Base-by-base conservation (phyloP, 1,284 basidiomycete species). In the Exobasidium rhododendri region DNA sequence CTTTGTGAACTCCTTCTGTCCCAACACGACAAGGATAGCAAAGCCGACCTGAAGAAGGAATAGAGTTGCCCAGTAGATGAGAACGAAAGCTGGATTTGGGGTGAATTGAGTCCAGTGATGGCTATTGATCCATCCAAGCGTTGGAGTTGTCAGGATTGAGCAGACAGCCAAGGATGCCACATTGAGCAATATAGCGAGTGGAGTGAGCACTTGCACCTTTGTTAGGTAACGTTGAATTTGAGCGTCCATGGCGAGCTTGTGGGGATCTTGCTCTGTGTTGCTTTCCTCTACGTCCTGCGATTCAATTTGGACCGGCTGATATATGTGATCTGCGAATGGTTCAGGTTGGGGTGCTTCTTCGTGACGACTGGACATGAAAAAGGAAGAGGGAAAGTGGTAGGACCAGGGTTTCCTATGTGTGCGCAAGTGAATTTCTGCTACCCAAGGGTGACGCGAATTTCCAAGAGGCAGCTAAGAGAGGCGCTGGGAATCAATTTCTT, bases 1-100 rank as follows among this genome's bases (percentile, higher is more conserved):
- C 83, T 92, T 94, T 11, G 91, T 93, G 74, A 90, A 89, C 0
- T 85, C 83, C 62, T 87, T 89, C n/a, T 84, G 83, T 0, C 86
- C 86, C 1, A 89, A 68, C 0, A 90, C 85, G 4, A 94, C 83
- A 14, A 92, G 81, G 2, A 91, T 69, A 63, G 91, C 93, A 73
- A 92, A 91, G 0, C 89, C 91, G 56, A 93, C 83, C 78, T 89
- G 86, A 0, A 84, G 63, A 1, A 77, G 61, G 64, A 80, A 83
- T 3, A 82, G 65, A n/a, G 82, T 49, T 2, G 78, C 80, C 62
- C 90, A 84, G 79, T 91, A 94, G 6, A 86, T 74, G 0, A 85
- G 85, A 7, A 92, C 83, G 65, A 90, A 83, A 1, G 81, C 80
- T 0, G 85, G 83, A 30, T 85, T 83, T 0, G 91, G 90, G 0